Base-by-base conservation (phyloP, 2,329 filamentous ascomycete species). In the Zymoseptoria pseudotritici region DNA sequence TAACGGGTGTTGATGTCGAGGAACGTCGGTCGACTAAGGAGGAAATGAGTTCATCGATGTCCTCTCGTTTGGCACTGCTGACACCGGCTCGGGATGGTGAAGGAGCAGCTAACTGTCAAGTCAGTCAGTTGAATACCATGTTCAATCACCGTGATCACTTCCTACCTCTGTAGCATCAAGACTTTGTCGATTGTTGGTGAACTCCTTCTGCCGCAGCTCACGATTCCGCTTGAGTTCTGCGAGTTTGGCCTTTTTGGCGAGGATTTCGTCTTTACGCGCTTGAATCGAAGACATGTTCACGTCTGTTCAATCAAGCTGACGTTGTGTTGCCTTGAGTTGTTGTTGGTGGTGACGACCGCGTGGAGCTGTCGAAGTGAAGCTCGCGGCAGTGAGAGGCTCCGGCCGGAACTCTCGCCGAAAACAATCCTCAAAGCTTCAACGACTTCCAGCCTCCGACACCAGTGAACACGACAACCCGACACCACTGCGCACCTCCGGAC, bases 181-280 rank as follows among this genome's bases (percentile, higher is more conserved):
- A 73, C 86, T 89, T 70, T 86, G 83, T 67, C 91, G 85, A 67
- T 80, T 85, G 63, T 83, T 83, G 61, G 82, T 84, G 68, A 89
- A 86, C 73, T 95, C 90, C 72, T 83, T 89, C 65, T 90, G 85
- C 61, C 92, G 84, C 68, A 93, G 79, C 74, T 95, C 91, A 69
- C 94, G 85, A 78, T 97, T 91, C 63, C 90, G 86, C 79, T 96
- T 97, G 66, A 99, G 83, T 82, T 97, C 94, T 55, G 90, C 92
- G 70, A 99, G 90, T 81, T 94, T 97, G 64, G 92, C 93, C 81
- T 90, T 93, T 80, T 99, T 99, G 68, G 91, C 92, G 69, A 94
- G 81, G 68, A 99, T 96, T 80, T 99, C 94, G 80, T 96, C 91
- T 80, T 91, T 89, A 70, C 92, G 88, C 82, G 92, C 80, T 74